Evolutionary conservation across 805 yeast genomes (phyloP), one percentile per base, ranked within the genome.

Genomic region (Ogataea paradorogensis): DNA sequence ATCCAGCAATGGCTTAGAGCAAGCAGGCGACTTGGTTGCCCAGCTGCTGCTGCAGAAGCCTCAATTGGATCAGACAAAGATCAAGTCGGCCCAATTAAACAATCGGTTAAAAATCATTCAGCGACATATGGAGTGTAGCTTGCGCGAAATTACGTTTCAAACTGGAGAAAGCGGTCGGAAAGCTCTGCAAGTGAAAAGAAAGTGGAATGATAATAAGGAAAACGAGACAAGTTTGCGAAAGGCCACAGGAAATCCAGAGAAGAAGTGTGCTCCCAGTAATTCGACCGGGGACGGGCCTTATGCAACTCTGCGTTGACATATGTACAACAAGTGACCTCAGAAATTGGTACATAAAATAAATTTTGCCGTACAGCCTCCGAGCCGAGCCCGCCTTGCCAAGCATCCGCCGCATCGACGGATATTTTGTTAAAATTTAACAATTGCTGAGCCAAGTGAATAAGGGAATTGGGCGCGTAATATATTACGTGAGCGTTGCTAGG

Each of bases 191-290:
- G 33, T 15, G 22, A 33, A 33, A 25, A 27, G 36, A 20, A 13
- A 27, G 3, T 33, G 36, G 36, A 25, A 33, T 22, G 30, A 33
- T 28, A 28, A 33, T 23, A 33, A 33, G 36, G 36, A 33, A 25
- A 33, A 33, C 36, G 24, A 30, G 33, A 4, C 13, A 3, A 15
- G 9, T 20, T 10, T 10, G 30, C 29, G 16, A 22, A 15, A 23
- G 9, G 36, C 16, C 27, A 27, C 27, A 32, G 15, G 28, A 27
- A 32, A 13, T 13, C 27, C 27, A 27, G 20, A 6, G 6, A 18
- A 18, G 6, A 18, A 18, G 20, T 18, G 6, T 23, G 7, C 25
- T 23, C 9, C n/a, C 25, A 9, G 25, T 7, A 23, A 23, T 7
- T 23, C 9, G 10, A 5, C 25, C 4, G 25, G 9, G 24, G 9